Base-by-base conservation (phyloP, 192 early-diverging fungal genomes). In the Backusella morwellensis region DNA sequence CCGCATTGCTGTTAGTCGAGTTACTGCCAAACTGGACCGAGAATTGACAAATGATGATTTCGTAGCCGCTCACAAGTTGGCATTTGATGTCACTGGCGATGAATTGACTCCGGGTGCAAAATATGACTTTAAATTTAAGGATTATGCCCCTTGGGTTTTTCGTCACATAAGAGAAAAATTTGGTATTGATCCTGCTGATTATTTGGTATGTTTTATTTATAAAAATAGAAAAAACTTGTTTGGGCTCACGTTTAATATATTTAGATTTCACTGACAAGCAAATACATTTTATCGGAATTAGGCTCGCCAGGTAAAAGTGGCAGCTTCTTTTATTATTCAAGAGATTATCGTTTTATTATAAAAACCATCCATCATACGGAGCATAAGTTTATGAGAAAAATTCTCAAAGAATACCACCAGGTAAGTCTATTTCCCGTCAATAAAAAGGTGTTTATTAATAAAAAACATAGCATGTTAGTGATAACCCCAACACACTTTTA, bases 321-420 rank as follows among this genome's bases (percentile, higher is more conserved):
- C 38, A 40, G 38, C 38, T 40, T 40, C 38, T 40, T 40, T 40
- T 40, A 40, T 40, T 40, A 40, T 40, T 40, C 38, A 8, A 9
- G 38, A 40, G 98, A 99, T 87, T 98, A 97, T 85, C 91, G 97
- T 14, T 98, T 97, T 82, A 99, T 99, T 80, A 99, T 99, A 89
- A 99, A 99, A 80, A 98, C 98, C 7, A 96, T 99, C 69, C 95
- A 97, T 81, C 93, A 95, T 79, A 89, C 93, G 1, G 97, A 99
- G 81, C 97, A 99, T 87, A 95, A 96, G 84, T 96, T 96, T 77
- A 90, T 98, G 89, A 88, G 92, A 35, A 88, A 91, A 63, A 94
- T 98, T 56, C 85, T 99, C 70, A 91, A 92, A 71, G 81, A 96
- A 71, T 99, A 99, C 86, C 93, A 95, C 80, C 92, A 81, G 59